Percentiles rank a stretch among this genome's conserved stretches.
These are phyloP conservation scores for Helichrysum umbraculigerum DNA, from an alignment of 129 eudicot species.

Conservation along the genomic window DNA sequence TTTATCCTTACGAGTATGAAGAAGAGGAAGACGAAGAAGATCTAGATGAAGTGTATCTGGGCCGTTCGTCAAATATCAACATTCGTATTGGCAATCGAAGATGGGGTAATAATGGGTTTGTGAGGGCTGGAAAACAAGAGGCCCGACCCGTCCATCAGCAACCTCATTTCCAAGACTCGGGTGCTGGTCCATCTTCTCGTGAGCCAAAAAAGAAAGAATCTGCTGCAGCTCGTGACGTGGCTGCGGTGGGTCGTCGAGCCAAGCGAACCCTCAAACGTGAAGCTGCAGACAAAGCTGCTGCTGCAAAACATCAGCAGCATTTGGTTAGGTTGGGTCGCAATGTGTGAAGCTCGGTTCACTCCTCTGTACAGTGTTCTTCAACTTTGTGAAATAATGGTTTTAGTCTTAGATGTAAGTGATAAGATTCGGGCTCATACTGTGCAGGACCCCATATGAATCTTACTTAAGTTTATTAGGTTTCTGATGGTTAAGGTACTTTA, in stretches of 20 bases:
- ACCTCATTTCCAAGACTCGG: slow-evolving; percentile 39
- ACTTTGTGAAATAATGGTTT: slow-evolving; percentile 40
- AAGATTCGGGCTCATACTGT: slow-evolving; percentile 18
- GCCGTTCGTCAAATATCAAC: slow-evolving; percentile 47
- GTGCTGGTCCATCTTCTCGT: slow-evolving; percentile 69
- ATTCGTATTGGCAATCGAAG: slow-evolving; percentile 81
- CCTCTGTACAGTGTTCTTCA: slow-evolving; percentile 41
- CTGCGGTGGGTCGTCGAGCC: slow-evolving; percentile 68
- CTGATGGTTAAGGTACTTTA: slow-evolving; percentile 6
- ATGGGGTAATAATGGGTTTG: slow-evolving; percentile 87
- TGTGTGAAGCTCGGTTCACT: background rate
- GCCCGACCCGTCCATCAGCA: slow-evolving; percentile 56
- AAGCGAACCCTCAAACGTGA: slow-evolving; percentile 84
- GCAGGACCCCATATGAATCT: slow-evolving; percentile 25
- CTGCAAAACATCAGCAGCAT: slow-evolving; percentile 73
- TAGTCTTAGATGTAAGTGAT: slow-evolving; percentile 30
- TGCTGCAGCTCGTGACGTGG: slow-evolving; percentile 33
- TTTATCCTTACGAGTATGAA: slow-evolving; percentile 47
- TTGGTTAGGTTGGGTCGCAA: slow-evolving; percentile 63
- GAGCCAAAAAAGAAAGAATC: slow-evolving; percentile 57
- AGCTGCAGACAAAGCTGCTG: slow-evolving; percentile 91
- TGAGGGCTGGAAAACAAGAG: slow-evolving; percentile 74
- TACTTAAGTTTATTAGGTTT: slow-evolving; percentile 21
- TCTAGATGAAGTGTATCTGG: slow-evolving; percentile 60
- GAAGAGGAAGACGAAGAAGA: slow-evolving; percentile 71